Conservation (phyloP, 768 basidiomycete genomes). For the Collybia mongolica region DNA sequence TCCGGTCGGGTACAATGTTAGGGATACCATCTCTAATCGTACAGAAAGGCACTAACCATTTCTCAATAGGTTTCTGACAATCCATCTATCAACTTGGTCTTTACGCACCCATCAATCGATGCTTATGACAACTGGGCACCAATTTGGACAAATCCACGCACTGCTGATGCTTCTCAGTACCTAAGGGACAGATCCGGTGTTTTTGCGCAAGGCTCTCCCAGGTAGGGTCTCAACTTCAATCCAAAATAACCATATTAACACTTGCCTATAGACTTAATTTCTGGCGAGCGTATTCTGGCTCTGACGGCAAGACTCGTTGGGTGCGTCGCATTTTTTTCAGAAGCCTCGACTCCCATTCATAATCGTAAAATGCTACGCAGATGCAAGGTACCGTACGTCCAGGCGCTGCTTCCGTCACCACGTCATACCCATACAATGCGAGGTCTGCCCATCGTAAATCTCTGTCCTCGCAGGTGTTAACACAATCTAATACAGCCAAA, state of each 20-base stretch:
- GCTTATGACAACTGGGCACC: constrained; percentile 65
- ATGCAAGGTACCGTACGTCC: constrained; percentile 65
- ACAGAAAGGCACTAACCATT: constrained; percentile 1
- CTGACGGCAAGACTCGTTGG: constrained; percentile 49
- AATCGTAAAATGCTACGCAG: constrained; percentile 26
- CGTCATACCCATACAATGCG: constrained; percentile 49
- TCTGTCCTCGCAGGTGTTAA: not conserved
- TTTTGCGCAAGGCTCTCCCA: constrained; percentile 55
- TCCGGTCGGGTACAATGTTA: constrained; percentile 53
- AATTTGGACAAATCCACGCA: constrained; percentile 52
- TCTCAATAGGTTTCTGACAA: constrained; percentile 50
- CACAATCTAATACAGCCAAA: constrained; percentile 28
- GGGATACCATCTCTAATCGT: constrained; percentile 1
- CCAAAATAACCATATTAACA: not conserved
- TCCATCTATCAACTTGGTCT: constrained; percentile 64
- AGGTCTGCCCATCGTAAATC: constrained; percentile 19
- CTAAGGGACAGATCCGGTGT: constrained; percentile 50
- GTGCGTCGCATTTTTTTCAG: constrained; percentile 24
- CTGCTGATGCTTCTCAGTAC: constrained; percentile 58
- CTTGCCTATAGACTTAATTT: constrained; percentile 49
- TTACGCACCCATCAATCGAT: constrained; percentile 62
- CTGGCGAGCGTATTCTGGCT: constrained; percentile 52
- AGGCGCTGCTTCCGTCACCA: constrained; percentile 52
- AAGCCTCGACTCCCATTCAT: not conserved
- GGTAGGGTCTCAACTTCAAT: constrained; percentile 22